Evolutionary conservation across 768 basidiomycete genomes (phyloP).

Genomic region (Cubamyces sp.): DNA sequence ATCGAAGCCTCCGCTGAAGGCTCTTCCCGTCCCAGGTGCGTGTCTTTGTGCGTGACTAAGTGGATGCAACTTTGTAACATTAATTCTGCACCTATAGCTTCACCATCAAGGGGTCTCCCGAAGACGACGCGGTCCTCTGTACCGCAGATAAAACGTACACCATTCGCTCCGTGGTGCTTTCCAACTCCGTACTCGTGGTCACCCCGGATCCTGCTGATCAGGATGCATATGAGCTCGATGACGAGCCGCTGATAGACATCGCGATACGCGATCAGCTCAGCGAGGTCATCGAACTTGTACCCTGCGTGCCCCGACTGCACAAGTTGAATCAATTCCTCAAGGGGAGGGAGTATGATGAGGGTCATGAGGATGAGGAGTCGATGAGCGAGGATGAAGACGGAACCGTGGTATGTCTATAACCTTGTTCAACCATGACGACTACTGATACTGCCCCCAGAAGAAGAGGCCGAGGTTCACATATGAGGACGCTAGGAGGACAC

Average conservation of each 20-base stretch:
- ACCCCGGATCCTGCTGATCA: constrained; percentile 45
- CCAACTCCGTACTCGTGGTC: constrained; percentile 84
- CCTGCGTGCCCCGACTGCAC: constrained; percentile 76
- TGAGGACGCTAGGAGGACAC: constrained; percentile 58
- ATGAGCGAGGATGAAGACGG: constrained; percentile 34
- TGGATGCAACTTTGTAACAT: constrained; percentile 8
- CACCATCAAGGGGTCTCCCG: constrained; percentile 77
- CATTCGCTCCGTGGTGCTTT: constrained; percentile 84
- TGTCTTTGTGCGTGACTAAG: constrained; percentile 13
- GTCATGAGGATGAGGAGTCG: constrained; percentile 51
- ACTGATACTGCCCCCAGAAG: constrained; percentile 26
- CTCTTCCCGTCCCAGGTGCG: constrained; percentile 20
- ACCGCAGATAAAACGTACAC: constrained; percentile 79
- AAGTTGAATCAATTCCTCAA: constrained; percentile 63
- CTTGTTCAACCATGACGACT: not conserved
- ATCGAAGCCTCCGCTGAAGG: constrained; percentile 55
- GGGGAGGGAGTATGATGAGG: constrained; percentile 73
- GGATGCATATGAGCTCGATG: constrained; percentile 34
- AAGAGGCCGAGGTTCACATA: constrained; percentile 53
- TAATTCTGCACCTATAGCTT: constrained; percentile 45
- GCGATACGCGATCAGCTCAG: constrained; percentile 81
- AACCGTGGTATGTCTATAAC: constrained; percentile 8
- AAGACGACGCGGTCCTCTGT: constrained; percentile 91
- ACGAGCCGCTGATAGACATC: constrained; percentile 37
- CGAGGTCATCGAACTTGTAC: constrained; percentile 82